phyloP scores from a whole-genome alignment of 345 rosid genomes.

The Lepidium sativum region DNA sequence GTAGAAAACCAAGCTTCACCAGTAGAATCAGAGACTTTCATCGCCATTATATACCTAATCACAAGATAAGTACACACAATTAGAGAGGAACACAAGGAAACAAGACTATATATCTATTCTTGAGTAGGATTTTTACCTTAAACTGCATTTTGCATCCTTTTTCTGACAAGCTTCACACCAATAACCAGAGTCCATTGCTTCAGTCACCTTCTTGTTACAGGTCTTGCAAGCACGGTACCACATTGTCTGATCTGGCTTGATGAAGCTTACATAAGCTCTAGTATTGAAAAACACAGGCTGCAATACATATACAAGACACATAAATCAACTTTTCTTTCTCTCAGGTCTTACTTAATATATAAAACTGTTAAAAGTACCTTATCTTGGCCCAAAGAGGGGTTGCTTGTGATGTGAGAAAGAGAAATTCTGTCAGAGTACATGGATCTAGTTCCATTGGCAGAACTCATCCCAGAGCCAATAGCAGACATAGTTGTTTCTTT shows the following conservation, averaged over 20 bases:
- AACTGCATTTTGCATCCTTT: slow-evolving; percentile 62
- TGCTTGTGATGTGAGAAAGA: slow-evolving; percentile 52
- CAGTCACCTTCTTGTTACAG: slow-evolving; percentile 92
- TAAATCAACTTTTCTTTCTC: background rate
- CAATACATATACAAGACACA: slow-evolving; percentile 13
- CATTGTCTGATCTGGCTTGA: slow-evolving; percentile 87
- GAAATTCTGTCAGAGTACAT: slow-evolving; percentile 64
- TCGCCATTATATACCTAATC: slow-evolving; percentile 70
- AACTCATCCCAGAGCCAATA: slow-evolving; percentile 52
- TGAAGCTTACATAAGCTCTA: slow-evolving; percentile 61
- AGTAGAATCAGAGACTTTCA: slow-evolving; percentile 60
- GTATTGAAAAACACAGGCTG: slow-evolving; percentile 77
- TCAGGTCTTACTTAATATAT: background rate
- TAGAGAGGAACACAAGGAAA: background rate
- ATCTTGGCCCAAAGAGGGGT: slow-evolving; percentile 65
- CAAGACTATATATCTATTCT: background rate
- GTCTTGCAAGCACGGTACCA: slow-evolving; percentile 97
- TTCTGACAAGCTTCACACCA: slow-evolving; percentile 99
- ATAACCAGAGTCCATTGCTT: slow-evolving; percentile 72
- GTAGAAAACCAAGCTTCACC: slow-evolving; percentile 80
- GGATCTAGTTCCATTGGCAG: slow-evolving; percentile 51
- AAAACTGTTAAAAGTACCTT: slow-evolving; percentile 41
- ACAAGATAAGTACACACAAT: background rate
- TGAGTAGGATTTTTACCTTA: slow-evolving; percentile 36
- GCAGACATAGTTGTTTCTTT: slow-evolving; percentile 68